These are phyloP conservation scores for Amanita exitialis DNA, from an alignment of 768 basidiomycete species.

Conservation along the genomic window DNA sequence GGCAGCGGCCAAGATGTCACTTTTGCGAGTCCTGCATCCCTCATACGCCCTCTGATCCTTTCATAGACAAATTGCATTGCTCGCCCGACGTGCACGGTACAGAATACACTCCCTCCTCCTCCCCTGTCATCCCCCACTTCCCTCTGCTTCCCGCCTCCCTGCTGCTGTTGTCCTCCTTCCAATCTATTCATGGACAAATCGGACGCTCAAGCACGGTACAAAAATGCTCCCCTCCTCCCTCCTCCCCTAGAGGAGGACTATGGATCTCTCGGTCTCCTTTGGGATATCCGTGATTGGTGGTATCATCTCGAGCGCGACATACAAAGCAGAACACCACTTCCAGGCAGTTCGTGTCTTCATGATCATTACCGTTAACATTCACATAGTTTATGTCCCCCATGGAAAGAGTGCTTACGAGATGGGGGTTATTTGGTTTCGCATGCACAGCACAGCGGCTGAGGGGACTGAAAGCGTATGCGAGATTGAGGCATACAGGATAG, in stretches of 20 bases:
- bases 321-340: conserved; percentile 1
- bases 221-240: no score
- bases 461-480: conserved; percentile 4
- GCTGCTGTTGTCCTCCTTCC: no score
- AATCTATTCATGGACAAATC: no score
- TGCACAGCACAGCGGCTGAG: not conserved
- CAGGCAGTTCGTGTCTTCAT: not conserved
- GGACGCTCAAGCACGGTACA: no score
- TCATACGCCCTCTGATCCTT: no score
- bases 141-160: no score
- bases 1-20: no score
- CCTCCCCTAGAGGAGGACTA: not conserved
- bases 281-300: conserved; percentile 1
- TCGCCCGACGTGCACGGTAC: no score
- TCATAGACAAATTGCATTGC: no score
- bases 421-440: conserved; percentile 7
- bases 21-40: no score
- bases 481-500: conserved; percentile 6
- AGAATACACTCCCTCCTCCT: no score
- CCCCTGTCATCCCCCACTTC: no score
- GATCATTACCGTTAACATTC: conserved; percentile 1
- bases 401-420: conserved; percentile 4
- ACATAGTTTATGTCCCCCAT: conserved; percentile 3
- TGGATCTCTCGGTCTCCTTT: not conserved
- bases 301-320: not conserved